These are phyloP conservation scores for Suzukiozyma palmioleophila DNA, from an alignment of 1,139 yeast species.

Conservation along the genomic window DNA sequence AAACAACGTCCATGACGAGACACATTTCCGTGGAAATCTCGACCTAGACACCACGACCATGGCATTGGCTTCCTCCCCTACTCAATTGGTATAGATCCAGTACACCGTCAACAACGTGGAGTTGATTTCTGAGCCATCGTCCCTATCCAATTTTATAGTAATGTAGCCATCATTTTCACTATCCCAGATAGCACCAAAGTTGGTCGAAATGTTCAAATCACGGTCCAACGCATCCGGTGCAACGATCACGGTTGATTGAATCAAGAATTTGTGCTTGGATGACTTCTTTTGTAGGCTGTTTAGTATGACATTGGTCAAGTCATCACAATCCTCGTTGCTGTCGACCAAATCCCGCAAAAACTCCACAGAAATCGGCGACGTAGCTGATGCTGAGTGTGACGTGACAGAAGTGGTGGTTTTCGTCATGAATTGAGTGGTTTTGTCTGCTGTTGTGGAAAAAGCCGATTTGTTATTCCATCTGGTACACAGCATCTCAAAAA, in stretches of 20 bases:
- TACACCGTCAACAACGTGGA: conserved; percentile 23
- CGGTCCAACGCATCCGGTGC: conserved; percentile 11
- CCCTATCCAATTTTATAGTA: conserved; percentile 14
- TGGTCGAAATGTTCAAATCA: conserved; percentile 19
- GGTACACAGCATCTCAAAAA: background rate
- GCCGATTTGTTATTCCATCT: background rate
- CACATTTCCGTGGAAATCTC: too few species aligned
- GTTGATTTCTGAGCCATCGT: conserved; percentile 3
- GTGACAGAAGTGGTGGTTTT: conserved; percentile 5
- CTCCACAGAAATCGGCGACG: conserved; percentile 10
- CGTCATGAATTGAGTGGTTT: conserved; percentile 1
- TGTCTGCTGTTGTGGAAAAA: background rate
- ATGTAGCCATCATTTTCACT: conserved; percentile 34
- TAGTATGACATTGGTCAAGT: conserved; percentile 13
- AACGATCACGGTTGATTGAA: conserved; percentile 22
- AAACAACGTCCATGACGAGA: too few species aligned
- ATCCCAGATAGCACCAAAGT: conserved; percentile 40
- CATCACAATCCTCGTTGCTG: conserved; percentile 5
- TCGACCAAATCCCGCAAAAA: conserved; percentile 4
- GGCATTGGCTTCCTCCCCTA: too few species aligned
- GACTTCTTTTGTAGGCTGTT: conserved; percentile 23
- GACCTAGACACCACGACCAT: too few species aligned
- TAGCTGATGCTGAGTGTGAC: conserved; percentile 8
- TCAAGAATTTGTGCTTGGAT: conserved; percentile 36
- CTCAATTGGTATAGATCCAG: conserved; percentile 21